Evolutionary conservation across 441 rosid genomes (phyloP), one percentile per base, ranked within the genome.

Genomic region (Syzygium malaccense): DNA sequence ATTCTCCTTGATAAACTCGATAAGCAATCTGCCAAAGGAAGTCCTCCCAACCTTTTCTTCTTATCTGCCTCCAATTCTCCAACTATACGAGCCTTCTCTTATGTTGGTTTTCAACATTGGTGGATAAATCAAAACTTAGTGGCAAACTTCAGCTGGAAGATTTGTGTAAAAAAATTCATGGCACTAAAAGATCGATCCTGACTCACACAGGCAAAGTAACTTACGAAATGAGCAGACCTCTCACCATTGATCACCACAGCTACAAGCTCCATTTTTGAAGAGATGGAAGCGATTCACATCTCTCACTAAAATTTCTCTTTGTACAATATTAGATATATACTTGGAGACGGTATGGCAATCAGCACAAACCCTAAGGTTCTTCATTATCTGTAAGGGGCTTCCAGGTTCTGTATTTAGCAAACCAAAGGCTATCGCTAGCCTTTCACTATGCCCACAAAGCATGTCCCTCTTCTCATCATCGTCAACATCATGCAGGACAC

Each of bases 361-460:
- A 86, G 93, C 92, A 88, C 96, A 95, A 54, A 95, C 96, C 86
- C 97, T 95, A 88, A 95, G 96, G 90, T 95, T 95, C 92, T 95
- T 95, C 94, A 95, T 92, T 85, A 95, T 92, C 87, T 93, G 95
- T 88, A 95, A 91, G 32, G 94, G 92, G 41, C 90, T 94, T 86
- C 96, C 95, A 71, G 95, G 91, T 80, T 93, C 89, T 58, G 98
- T 93, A 89, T 93, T 94, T 90, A 95, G 87, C 90, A 95, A 92
- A 55, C 96, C 98, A 89, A 94, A 95, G 32, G 94, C 96, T 71
- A 95, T 93, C 5, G 98, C 98, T 78, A 95, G 92, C 93, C 98
- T 95, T 92, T 95, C 98, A 62, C 96, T 95, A 87, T 95, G 96
- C 64, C 94, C 96, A 87, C 91, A 93, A 57, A 95, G 93, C 89